A percentile compares a stretch with the other conserved stretches of the same genome.
phyloP scores from a whole-genome alignment of 371 early-diverging fungal genomes.

The Syncephalis fuscata region DNA sequence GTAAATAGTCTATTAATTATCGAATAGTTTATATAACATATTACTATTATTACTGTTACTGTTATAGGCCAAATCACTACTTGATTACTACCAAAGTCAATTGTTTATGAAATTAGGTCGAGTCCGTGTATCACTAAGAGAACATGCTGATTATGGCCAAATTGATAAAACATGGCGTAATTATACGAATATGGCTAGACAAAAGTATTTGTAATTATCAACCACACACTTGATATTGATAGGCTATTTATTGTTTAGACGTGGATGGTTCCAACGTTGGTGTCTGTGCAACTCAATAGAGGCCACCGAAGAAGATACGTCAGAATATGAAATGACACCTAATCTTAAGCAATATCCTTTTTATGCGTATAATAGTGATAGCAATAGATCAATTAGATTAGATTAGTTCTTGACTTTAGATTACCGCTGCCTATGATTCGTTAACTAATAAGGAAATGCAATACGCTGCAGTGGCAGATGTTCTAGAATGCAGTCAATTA shows the following conservation, averaged over 20 bases:
- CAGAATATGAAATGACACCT: constrained; percentile 22
- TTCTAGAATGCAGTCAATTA: constrained; percentile 42
- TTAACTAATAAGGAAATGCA: constrained; percentile 23
- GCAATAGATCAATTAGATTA: constrained; percentile 5
- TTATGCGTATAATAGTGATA: constrained; percentile 11
- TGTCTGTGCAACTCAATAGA: not conserved
- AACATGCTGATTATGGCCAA: not conserved
- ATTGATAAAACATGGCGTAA: not conserved
- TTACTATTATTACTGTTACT: not conserved
- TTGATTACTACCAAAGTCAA: constrained; percentile 40
- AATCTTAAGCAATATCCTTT: constrained; percentile 14
- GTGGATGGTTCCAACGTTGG: not conserved
- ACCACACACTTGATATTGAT: not conserved
- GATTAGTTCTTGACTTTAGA: too few species aligned
- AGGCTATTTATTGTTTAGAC: not conserved
- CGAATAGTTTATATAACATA: not conserved
- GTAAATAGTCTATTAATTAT: constrained; percentile 7
- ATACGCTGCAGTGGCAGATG: constrained; percentile 51
- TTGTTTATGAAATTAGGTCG: not conserved
- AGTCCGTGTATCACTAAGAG: not conserved
- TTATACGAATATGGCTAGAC: not conserved
- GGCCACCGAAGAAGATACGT: not conserved
- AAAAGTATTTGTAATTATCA: not conserved
- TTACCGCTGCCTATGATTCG: too few species aligned
- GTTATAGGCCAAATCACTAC: constrained; percentile 24